Base-by-base conservation (phyloP, 495 filamentous ascomycete genomes). In the Echria macrotheca region DNA sequence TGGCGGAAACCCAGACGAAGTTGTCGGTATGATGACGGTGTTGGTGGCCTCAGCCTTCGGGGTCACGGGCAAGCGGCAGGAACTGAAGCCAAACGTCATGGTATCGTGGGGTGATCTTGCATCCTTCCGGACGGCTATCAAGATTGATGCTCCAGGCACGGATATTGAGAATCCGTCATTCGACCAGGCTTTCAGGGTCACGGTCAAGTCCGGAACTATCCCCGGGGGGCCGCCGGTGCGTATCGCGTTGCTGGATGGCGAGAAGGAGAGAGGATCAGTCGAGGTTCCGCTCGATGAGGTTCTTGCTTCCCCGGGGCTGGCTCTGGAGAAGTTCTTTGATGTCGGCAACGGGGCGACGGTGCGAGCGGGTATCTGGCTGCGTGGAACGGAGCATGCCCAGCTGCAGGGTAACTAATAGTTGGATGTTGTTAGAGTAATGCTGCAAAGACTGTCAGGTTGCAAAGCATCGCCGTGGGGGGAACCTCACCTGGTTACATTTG, bases 81-180 rank as follows among this genome's bases (percentile, higher is more conserved):
- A 63, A 41, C 47, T 71, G 7, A 69, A 66, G 40, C 70, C 70
- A 31, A 70, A 64, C 55, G 67, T 73, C 15, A 59, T 57, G 50
- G 59, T 73, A 14, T 53, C 55, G 19, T 70, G 63, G 66, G 68
- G 67, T 4, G 53, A 35, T 2, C 55, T 63, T 26, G 5, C 11
- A 37, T 22, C 48, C 7, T 71, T 68, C 60, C 53, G 57, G 36
- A 71, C 69, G 10, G 59, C 44, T 6, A 54, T 65, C 38, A 67
- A 68, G 58, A 35, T 55, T 2, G 64, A 73, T 55, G 47, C 57
- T 1, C 66, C 69, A 1, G 70, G 70, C 2, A 42, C 50, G 18
- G 70, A 73, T 47, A 65, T 73, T 40, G 59, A 59, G 55, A 73
- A 73, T 48, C 69, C 70, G n/a, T 54, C 59, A 2, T 73, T 66